A percentile compares a stretch with the other conserved stretches of the same genome.
phyloP scores from a whole-genome alignment of 169 alveolate species.

The Eimeria falciformis region DNA sequence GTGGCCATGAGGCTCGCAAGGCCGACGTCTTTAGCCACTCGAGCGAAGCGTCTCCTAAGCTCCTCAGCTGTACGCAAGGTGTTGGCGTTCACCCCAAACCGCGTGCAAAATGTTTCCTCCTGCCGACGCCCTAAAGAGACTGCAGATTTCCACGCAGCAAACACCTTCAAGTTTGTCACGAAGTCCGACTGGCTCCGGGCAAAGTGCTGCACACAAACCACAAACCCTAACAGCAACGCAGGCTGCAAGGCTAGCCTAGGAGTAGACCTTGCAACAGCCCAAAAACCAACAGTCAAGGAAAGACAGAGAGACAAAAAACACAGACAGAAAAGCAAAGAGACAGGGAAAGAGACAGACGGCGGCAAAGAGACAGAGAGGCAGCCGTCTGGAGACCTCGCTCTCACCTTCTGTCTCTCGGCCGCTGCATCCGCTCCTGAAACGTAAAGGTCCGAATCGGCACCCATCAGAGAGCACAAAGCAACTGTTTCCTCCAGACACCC shows the following conservation, averaged over 20 bases:
- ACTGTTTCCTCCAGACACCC: conserved; percentile 72
- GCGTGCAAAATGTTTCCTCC: conserved; percentile 43
- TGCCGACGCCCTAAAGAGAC: conserved; percentile 14
- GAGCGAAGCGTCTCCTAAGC: conserved; percentile 32
- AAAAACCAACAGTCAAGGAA: background rate
- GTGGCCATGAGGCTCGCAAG: conserved; percentile 18
- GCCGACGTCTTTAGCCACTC: conserved; percentile 59
- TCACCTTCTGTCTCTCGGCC: conserved; percentile 66
- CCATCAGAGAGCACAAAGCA: conserved; percentile 72
- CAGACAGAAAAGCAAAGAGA: background rate
- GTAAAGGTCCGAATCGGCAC: conserved; percentile 47
- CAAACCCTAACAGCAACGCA: background rate
- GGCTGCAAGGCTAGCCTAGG: too few species aligned
- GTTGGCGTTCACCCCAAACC: conserved; percentile 52
- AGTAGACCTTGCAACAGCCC: background rate
- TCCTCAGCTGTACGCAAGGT: conserved; percentile 64
- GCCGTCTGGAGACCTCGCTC: background rate
- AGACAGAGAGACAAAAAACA: background rate
- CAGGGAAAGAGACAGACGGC: background rate
- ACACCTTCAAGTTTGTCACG: conserved; percentile 62
- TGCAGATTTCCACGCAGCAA: conserved; percentile 50
- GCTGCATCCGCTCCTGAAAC: conserved; percentile 57
- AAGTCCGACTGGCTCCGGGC: conserved; percentile 76
- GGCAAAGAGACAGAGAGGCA: background rate
- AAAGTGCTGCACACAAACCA: conserved; percentile 10